These are phyloP conservation scores for Silybum marianum DNA, from an alignment of 129 eudicot species.

Conservation along the genomic window DNA sequence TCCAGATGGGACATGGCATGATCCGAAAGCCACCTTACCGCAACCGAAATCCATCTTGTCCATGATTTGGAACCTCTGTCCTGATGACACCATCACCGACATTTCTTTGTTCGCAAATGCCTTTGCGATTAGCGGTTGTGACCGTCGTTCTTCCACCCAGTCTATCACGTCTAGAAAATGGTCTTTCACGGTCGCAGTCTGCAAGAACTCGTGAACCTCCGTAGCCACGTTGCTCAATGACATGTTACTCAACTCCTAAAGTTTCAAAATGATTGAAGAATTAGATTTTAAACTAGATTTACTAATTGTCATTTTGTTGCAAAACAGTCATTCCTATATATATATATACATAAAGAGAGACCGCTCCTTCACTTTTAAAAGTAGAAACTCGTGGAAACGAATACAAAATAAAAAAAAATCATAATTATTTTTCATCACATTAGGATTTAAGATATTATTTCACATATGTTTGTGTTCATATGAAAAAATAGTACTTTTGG, in stretches of 20 bases:
- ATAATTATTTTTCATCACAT: too few species aligned
- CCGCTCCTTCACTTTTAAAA: too few species aligned
- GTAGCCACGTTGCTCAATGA: constrained; percentile 42
- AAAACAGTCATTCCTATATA: too few species aligned
- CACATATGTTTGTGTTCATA: too few species aligned
- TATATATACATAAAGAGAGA: too few species aligned
- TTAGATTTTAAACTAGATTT: not conserved
- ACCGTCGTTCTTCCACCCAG: constrained; percentile 66
- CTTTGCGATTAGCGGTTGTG: constrained; percentile 36
- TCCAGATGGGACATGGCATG: constrained; percentile 54
- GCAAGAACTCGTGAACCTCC: constrained; percentile 43
- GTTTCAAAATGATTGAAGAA: not conserved
- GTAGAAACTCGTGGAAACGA: too few species aligned
- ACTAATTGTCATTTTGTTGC: not conserved
- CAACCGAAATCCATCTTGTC: constrained; percentile 59
- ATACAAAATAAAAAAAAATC: too few species aligned
- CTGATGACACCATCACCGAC: constrained; percentile 58
- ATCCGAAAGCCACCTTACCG: constrained; percentile 52
- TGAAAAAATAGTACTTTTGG: too few species aligned
- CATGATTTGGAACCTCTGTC: constrained; percentile 39
- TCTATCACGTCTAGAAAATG: constrained; percentile 65
- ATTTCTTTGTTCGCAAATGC: constrained; percentile 30
- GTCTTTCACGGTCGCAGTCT: constrained; percentile 37
- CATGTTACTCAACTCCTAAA: constrained; percentile 34
- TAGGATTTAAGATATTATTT: too few species aligned